These are phyloP conservation scores for Trifolium pratense DNA, from an alignment of 306 rosid genomes.

Conservation along the genomic window DNA sequence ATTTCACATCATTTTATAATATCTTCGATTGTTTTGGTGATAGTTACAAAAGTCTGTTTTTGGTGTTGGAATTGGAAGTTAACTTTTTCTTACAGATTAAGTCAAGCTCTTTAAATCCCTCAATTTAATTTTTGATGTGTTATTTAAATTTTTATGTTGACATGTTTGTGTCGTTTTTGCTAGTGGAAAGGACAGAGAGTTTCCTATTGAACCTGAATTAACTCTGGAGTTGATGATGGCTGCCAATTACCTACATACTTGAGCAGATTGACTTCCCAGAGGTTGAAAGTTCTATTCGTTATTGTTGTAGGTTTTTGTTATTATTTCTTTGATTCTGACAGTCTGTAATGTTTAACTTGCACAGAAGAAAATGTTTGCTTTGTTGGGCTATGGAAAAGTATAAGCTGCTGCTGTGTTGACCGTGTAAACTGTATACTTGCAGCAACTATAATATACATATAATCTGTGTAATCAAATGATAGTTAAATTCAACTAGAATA, in stretches of 20 bases:
- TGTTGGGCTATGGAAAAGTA: constrained; percentile 33
- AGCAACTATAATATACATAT: constrained; percentile 38
- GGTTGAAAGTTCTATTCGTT: constrained; percentile 34
- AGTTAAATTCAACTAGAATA: constrained; percentile 22
- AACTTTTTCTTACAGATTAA: constrained; percentile 11
- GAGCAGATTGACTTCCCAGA: constrained; percentile 40
- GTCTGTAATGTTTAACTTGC: neutral
- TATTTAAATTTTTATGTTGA: constrained; percentile 28
- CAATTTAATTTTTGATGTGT: neutral
- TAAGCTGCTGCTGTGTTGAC: constrained; percentile 32
- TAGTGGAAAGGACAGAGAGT: constrained; percentile 91
- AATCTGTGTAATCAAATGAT: constrained; percentile 16
- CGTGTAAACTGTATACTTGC: constrained; percentile 33
- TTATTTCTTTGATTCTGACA: constrained; percentile 6
- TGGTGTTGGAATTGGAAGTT: constrained; percentile 18
- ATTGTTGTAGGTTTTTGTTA: constrained; percentile 43
- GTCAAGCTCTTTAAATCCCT: constrained; percentile 2
- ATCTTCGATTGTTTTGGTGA: constrained; percentile 3
- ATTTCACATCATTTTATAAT: neutral
- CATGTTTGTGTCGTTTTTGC: constrained; percentile 33
- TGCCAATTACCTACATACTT: constrained; percentile 91
- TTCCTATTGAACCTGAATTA: constrained; percentile 87
- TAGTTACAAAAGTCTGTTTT: constrained; percentile 4
- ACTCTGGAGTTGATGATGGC: constrained; percentile 96
- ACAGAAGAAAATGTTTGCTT: constrained; percentile 45